Evolutionary conservation across 441 rosid species (phyloP).

Genomic region (Flueggea neowawraea): DNA sequence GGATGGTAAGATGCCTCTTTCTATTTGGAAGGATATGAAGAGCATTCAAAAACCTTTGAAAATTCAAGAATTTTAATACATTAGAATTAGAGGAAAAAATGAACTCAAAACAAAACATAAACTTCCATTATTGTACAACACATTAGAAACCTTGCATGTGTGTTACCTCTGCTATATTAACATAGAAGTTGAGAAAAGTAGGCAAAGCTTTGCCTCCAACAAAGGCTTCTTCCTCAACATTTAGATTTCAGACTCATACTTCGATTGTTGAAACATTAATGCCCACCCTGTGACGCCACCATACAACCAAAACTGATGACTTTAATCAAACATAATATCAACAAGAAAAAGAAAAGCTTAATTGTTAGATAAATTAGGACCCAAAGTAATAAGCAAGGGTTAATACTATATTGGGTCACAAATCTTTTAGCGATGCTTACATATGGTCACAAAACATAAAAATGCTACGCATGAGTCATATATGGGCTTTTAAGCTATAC

Average conservation of each 20-base stretch:
- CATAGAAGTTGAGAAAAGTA: slow-evolving; percentile 38
- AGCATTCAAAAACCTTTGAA: slow-evolving; percentile 37
- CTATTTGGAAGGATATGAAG: slow-evolving; percentile 47
- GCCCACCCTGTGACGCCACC: slow-evolving; percentile 41
- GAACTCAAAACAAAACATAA: no score
- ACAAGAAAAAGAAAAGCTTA: neutral
- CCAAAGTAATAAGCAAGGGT: no score
- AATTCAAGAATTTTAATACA: neutral
- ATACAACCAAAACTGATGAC: neutral
- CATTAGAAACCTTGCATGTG: neutral
- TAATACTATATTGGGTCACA: no score
- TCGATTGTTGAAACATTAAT: slow-evolving; percentile 63
- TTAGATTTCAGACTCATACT: slow-evolving; percentile 64
- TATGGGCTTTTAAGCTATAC: no score
- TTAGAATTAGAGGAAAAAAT: neutral
- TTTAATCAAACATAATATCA: no score
- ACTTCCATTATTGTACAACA: no score
- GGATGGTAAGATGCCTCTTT: slow-evolving; percentile 54
- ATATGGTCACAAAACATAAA: no score
- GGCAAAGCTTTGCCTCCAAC: slow-evolving; percentile 69
- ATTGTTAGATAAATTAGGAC: no score
- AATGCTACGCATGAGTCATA: no score
- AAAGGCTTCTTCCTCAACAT: slow-evolving; percentile 54
- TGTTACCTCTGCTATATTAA: slow-evolving; percentile 41
- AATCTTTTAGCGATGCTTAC: no score